These are phyloP conservation scores for Russula olivacea DNA, from an alignment of 768 basidiomycete genomes.

Conservation along the genomic window DNA sequence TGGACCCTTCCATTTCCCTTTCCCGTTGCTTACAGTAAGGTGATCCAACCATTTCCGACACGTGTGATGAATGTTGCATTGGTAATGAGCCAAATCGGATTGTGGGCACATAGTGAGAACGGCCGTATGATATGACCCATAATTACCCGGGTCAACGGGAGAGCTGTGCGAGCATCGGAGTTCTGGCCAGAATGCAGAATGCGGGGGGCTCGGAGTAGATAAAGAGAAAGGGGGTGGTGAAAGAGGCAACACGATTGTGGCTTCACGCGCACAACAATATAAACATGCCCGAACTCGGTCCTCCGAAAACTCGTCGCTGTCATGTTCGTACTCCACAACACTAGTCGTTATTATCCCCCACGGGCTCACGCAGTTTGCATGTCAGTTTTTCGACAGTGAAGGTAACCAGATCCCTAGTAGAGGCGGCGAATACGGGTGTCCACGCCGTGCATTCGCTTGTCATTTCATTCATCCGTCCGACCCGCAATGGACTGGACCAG, in stretches of 20 bases:
- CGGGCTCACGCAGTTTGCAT: neutral
- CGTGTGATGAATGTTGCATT: neutral
- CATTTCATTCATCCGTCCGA: conserved; percentile 24
- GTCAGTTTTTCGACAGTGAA: conserved; percentile 11
- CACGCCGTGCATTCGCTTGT: conserved; percentile 5
- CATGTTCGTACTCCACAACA: conserved; percentile 8
- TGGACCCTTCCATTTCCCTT: no score
- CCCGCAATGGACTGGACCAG: conserved; percentile 11
- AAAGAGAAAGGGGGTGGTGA: neutral
- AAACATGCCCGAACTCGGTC: neutral
- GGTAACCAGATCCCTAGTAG: neutral
- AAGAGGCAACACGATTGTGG: neutral
- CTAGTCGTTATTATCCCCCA: neutral
- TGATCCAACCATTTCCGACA: no score
- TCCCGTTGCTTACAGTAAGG: no score
- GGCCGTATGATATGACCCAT: no score
- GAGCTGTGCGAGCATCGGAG: neutral
- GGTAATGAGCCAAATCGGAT: neutral
- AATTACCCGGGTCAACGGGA: neutral
- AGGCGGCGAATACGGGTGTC: conserved; percentile 14
- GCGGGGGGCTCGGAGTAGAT: neutral
- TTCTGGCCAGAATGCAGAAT: neutral
- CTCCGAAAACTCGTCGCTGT: conserved; percentile 14
- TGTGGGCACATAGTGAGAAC: neutral
- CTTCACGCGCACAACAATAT: neutral